Base-by-base conservation (phyloP, 1,284 basidiomycete genomes). In the Prillingera fragicola region DNA sequence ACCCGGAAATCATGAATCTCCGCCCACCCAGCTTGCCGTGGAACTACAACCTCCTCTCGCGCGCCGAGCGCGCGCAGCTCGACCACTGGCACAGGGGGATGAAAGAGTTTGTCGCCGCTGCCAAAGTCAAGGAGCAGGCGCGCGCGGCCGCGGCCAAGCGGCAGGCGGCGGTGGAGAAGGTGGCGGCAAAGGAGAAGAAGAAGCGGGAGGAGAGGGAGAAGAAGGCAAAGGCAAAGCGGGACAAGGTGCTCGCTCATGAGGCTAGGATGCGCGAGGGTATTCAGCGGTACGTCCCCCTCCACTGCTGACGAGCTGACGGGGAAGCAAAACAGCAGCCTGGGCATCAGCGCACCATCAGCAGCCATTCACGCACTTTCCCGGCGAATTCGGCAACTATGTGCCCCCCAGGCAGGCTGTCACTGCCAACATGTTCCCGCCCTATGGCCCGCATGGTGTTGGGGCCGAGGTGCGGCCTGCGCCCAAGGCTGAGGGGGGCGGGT, bases 31-130 rank as follows among this genome's bases (percentile, higher is more conserved):
- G 49, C 9, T 26, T 51, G 31, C 48, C 49, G 14, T 10, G n/a
- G 4, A 40, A 53, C 24, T 45, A 33, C 38, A 13, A 35, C 15
- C 13, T 13, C 19, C 36, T 56, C 18, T 46, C 47, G 4, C 15
- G 46, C 21, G 21, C 26, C 3, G 45, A 54, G 33, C 35, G 34
- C 17, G 46, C 41, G 28, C 26, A 35, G 17, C 47, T 55, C 37
- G 34, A 54, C 38, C 44, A 47, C 38, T 34, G 43, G 32, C 17
- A 40, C 27, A 49, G 52, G 22, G 44, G 53, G 33, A 52, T 61
- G 27, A 33, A 53, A 18, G 56, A 53, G 37, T 37, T 34, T 15
- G 36, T 14, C n/a, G 32, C 23, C n/a, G n/a, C n/a, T n/a, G n/a
- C n/a, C n/a, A n/a, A n/a, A 25, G 19, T 15, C 24, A 6, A 13